Conservation (phyloP, 1,284 basidiomycete species). For the Marasmius sp. region DNA sequence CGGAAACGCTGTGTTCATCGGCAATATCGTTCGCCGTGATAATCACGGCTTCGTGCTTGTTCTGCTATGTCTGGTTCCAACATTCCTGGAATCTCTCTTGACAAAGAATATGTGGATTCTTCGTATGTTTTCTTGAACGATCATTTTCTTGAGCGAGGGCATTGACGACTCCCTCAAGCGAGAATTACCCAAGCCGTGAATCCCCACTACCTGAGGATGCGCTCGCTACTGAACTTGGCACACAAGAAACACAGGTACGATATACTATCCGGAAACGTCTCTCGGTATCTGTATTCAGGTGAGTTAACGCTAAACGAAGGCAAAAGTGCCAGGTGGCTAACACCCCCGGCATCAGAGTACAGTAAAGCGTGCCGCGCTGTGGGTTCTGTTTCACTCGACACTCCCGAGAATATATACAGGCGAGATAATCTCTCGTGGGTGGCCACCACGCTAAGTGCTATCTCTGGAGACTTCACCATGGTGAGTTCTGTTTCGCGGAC, state of each 20-base stretch:
- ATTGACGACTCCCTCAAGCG: not conserved
- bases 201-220: slow-evolving; percentile 18
- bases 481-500: slow-evolving; percentile 14
- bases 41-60: slow-evolving; percentile 27
- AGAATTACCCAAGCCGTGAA: slow-evolving; percentile 11
- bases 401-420: slow-evolving; percentile 3
- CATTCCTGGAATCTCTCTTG: slow-evolving; percentile 17
- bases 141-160: not conserved
- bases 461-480: slow-evolving; percentile 25
- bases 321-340: slow-evolving; percentile 25
- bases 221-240: slow-evolving; percentile 13
- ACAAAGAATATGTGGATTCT: slow-evolving; percentile 19
- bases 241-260: slow-evolving; percentile 20
- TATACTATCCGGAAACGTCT: slow-evolving; percentile 22
- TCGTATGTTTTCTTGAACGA: slow-evolving; percentile 4
- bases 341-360: slow-evolving; percentile 30
- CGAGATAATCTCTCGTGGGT: not conserved
- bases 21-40: slow-evolving; percentile 22
- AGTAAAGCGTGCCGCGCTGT: slow-evolving; percentile 27
- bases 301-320: slow-evolving; percentile 21
- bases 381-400: slow-evolving; percentile 15
- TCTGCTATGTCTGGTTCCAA: slow-evolving; percentile 25
- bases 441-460: not conserved
- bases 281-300: slow-evolving; percentile 25
- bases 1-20: slow-evolving; percentile 27